Evolutionary conservation across 176 grass and related monocot genomes (phyloP), one percentile per base, ranked within the genome.

Genomic region (Typha latifolia): DNA sequence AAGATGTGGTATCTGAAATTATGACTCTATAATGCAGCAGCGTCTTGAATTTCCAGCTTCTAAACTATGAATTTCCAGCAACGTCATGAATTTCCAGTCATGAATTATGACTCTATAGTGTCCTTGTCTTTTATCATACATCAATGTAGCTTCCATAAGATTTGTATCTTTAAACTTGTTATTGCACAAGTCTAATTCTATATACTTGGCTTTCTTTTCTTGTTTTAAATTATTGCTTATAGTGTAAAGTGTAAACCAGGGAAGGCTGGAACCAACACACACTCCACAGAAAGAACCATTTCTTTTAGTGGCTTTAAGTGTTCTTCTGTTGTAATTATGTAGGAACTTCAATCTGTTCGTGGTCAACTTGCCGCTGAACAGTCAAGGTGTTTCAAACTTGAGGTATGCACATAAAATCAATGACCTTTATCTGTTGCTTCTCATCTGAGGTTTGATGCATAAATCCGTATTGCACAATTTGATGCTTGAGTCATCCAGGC

Each of bases 321-420:
- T 50, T 32, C 10, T 62, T 65, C 14, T 51, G 52, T 84, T 51
- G 61, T 47, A 57, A 65, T 34, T 70, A n/a, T 87, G 61, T 80
- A 99, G 95, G 95, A 99, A 69, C 95, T 99, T 82, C 95, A 99
- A 82, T 74, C 89, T 43, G 68, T 94, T 64, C 89, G 95, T 57
- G 82, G 95, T 49, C 95, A 99, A 78, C 95, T 99, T 74, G 95
- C 84, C 53, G 77, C 89, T 61, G 95, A 99, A 77, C 95, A 99
- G 65, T 99, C 95, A 57, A 93, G 95, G 78, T 99, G 95, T 77
- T 99, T 99, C 82, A 99, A 99, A 81, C 95, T 99, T 66, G 95
- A 99, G 95, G 93, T 97, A 91, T 8, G 5, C 16, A 34, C 14
- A 24, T 14, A 61, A 32, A 18, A 10, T 12, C 23, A 27, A 20